Percentiles rank a stretch among this genome's conserved stretches.
Evolutionary conservation across 1,139 yeast species (phyloP).

Genomic region (Casaregolazyma lundiana): DNA sequence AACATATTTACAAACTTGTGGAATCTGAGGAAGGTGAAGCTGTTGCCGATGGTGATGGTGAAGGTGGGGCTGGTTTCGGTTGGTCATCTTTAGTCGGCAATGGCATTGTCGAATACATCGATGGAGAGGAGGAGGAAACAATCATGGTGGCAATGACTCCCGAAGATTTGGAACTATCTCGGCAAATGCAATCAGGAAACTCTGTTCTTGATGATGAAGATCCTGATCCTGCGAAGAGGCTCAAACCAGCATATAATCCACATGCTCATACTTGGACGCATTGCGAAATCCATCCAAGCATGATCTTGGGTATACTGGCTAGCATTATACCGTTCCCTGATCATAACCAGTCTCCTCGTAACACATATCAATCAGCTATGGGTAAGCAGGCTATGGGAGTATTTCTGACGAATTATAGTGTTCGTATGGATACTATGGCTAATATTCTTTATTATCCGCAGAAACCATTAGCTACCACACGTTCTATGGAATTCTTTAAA

Average conservation of each 20-base stretch:
- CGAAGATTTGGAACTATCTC: constrained; percentile 79
- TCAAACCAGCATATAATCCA: constrained; percentile 61
- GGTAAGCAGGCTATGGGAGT: constrained; percentile 99
- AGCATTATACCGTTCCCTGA: constrained; percentile 99
- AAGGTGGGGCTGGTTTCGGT: constrained; percentile 42
- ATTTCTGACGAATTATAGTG: constrained; percentile 90
- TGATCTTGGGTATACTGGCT: constrained; percentile 98
- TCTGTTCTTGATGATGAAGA: constrained; percentile 39
- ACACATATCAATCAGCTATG: constrained; percentile 98
- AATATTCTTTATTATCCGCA: constrained; percentile 96
- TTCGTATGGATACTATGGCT: constrained; percentile 99
- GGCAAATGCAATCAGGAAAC: constrained; percentile 48
- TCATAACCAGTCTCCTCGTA: constrained; percentile 99
- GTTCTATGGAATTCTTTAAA: constrained; percentile 96
- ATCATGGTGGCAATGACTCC: constrained; percentile 99
- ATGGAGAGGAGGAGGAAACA: constrained; percentile 97
- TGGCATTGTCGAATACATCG: constrained; percentile 91
- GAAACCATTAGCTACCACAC: constrained; percentile 98
- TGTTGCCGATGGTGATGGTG: constrained; percentile 29
- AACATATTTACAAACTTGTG: constrained; percentile 67
- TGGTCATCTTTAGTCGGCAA: constrained; percentile 82
- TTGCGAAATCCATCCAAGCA: constrained; percentile 98
- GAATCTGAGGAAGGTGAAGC: constrained; percentile 48
- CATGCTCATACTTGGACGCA: constrained; percentile 89
- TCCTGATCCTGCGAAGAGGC: constrained; percentile 79